Conservation (phyloP, 441 rosid species). For the Raphanus hybrid region DNA sequence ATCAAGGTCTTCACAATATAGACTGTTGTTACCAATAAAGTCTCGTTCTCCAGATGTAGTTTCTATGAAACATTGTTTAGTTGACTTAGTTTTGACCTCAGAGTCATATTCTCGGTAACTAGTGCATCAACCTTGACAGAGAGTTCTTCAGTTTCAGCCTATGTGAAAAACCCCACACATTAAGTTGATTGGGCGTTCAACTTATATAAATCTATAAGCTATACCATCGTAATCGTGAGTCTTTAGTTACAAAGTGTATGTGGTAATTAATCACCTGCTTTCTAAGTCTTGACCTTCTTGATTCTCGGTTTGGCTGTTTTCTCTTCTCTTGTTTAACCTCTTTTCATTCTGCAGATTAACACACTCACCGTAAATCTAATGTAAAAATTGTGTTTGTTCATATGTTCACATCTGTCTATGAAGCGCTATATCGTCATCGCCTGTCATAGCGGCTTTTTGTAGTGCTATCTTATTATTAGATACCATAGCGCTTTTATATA, state of each 20-base stretch:
- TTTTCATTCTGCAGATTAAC: conserved; percentile 49
- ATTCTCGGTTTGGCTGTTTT: conserved; percentile 90
- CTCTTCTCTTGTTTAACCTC: conserved; percentile 85
- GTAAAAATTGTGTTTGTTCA: too few relatives aligned
- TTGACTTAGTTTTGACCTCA: conserved; percentile 66
- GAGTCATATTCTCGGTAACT: conserved; percentile 63
- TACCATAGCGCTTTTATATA: too few relatives aligned
- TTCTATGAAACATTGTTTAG: conserved; percentile 67
- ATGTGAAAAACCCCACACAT: neutral
- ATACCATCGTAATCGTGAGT: too few relatives aligned
- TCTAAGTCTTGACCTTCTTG: conserved; percentile 85
- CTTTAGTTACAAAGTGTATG: neutral
- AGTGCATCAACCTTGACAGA: conserved; percentile 70
- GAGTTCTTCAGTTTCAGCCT: conserved; percentile 95
- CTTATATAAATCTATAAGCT: too few relatives aligned
- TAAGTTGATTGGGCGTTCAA: neutral
- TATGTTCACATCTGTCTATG: too few relatives aligned
- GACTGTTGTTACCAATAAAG: conserved; percentile 53
- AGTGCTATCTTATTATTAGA: too few relatives aligned
- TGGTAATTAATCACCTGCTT: conserved; percentile 61
- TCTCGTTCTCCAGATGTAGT: conserved; percentile 72
- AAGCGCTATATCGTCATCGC: too few relatives aligned
- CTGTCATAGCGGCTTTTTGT: too few relatives aligned
- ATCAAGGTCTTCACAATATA: neutral
- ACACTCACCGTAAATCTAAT: too few relatives aligned